Base-by-base conservation (phyloP, 2,329 filamentous ascomycete genomes). In the Colletotrichum sp. region DNA sequence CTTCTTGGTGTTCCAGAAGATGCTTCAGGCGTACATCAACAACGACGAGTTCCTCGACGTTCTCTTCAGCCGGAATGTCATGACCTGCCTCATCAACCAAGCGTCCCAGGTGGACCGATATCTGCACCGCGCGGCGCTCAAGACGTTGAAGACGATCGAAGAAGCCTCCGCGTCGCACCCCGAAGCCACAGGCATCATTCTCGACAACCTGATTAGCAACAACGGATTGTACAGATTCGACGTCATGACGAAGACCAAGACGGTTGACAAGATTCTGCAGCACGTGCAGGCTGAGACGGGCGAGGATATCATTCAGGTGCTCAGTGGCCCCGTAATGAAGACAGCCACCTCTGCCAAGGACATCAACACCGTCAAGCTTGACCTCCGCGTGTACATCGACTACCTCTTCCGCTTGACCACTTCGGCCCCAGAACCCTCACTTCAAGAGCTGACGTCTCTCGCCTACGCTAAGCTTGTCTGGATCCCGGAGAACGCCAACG, bases 41-140 rank as follows among this genome's bases (percentile, higher is more conserved):
- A 67, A 67, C 26, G 81, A 81, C 21, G 68, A 78, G 72, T 90
- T 89, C 79, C 90, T 86, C 68, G 88, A 83, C 78, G 88, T 84
- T 10, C 87, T 98, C 1, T 98, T 99, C 82, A 96, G 94, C 80
- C 92, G 93, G 77, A 98, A 98, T 80, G 87, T 98, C 26, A 92
- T 98, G 85, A 90, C 92, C 65, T 96, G 93, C 80, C 86, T 98
- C 61, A 94, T 95, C 84, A 97, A 98, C 82, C 95, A 98, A 80
- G 91, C 96, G 7, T 92, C 93, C 4, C 93, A 94, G 63, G 88
- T 94, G 77, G 94, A 96, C 78, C 90, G 95, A 24, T 96, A 95
- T 80, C 88, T 98, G 16, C 93, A 98, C 84, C 92, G 93, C 52
- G 94, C 95, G 59, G 95, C 96, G 4, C 87, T 93, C 67, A 95